Evolutionary conservation across 371 early-diverging fungal species (phyloP).

Genomic region (Mucor piriformis): DNA sequence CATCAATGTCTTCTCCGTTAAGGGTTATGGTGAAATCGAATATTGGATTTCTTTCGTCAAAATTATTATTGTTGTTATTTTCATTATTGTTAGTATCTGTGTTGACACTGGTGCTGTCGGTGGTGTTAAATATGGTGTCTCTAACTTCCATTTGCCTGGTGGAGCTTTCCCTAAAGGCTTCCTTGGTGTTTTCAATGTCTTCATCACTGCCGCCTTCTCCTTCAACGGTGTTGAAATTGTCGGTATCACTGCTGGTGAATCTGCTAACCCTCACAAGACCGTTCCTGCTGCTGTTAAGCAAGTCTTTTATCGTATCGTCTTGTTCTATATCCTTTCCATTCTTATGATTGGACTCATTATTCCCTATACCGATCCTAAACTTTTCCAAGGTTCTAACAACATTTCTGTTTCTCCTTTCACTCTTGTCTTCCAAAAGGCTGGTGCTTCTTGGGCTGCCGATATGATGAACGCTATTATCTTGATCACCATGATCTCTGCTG

Average conservation of each 20-base stretch:
- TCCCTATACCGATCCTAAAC: slow-evolving; percentile 60
- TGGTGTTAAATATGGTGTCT: slow-evolving; percentile 51
- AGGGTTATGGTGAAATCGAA: slow-evolving; percentile 69
- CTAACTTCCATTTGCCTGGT: slow-evolving; percentile 69
- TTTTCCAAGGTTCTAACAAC: slow-evolving; percentile 48
- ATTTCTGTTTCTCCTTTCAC: slow-evolving; percentile 73
- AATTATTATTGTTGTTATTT: slow-evolving; percentile 62
- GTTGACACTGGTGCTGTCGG: slow-evolving; percentile 61
- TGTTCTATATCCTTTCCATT: slow-evolving; percentile 76
- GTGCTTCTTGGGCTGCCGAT: slow-evolving; percentile 66
- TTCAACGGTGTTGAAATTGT: slow-evolving; percentile 84
- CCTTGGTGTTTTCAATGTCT: slow-evolving; percentile 68
- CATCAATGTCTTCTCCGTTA: slow-evolving; percentile 67
- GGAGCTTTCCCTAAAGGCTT: slow-evolving; percentile 80
- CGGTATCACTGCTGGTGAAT: slow-evolving; percentile 77
- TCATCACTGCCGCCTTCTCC: slow-evolving; percentile 81
- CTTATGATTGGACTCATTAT: slow-evolving; percentile 74
- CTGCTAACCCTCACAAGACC: slow-evolving; percentile 68
- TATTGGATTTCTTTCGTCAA: slow-evolving; percentile 64
- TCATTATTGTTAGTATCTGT: slow-evolving; percentile 75
- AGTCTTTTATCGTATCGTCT: slow-evolving; percentile 74
- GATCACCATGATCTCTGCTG: slow-evolving; percentile 76
- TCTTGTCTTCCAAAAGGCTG: slow-evolving; percentile 69
- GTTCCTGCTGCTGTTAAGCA: slow-evolving; percentile 75
- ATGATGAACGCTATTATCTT: slow-evolving; percentile 81